Conservation (phyloP, 2,329 filamentous ascomycete genomes). For the Bertia moriformis region DNA sequence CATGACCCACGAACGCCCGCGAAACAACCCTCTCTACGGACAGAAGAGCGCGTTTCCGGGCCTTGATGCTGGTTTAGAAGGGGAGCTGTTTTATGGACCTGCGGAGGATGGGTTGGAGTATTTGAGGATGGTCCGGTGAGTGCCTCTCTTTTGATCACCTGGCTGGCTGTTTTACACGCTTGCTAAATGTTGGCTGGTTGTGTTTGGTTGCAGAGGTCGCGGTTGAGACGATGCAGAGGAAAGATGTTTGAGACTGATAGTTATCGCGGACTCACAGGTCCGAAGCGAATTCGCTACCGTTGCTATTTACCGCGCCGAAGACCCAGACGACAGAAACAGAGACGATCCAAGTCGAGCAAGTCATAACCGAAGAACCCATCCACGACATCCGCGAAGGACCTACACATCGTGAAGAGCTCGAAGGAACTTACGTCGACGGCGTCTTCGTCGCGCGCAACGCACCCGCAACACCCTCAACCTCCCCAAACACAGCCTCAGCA, state of each 20-base stretch:
- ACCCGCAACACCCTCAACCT: neutral
- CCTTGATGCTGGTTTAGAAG: neutral
- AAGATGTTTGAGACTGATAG: neutral
- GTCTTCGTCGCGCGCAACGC: neutral
- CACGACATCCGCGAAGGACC: too few species aligned
- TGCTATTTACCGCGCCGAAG: neutral
- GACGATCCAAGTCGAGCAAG: neutral
- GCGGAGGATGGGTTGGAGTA: slow-evolving; percentile 1
- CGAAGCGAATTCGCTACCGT: neutral
- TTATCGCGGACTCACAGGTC: neutral
- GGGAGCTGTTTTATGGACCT: neutral
- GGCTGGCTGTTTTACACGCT: neutral
- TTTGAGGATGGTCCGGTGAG: neutral
- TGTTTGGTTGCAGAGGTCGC: too few species aligned
- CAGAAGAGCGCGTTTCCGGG: slow-evolving; percentile 1
- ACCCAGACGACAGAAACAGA: neutral
- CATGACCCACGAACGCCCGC: neutral
- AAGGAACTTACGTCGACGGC: neutral
- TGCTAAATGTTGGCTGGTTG: neutral
- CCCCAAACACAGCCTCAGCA: neutral
- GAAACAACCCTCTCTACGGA: neutral
- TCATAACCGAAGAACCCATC: neutral
- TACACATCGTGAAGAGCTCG: too few species aligned
- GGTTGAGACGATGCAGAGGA: too few species aligned
- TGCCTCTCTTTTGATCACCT: neutral